Evolutionary conservation across 441 rosid genomes (phyloP), one percentile per base, ranked within the genome.

Genomic region (Breynia disticha): DNA sequence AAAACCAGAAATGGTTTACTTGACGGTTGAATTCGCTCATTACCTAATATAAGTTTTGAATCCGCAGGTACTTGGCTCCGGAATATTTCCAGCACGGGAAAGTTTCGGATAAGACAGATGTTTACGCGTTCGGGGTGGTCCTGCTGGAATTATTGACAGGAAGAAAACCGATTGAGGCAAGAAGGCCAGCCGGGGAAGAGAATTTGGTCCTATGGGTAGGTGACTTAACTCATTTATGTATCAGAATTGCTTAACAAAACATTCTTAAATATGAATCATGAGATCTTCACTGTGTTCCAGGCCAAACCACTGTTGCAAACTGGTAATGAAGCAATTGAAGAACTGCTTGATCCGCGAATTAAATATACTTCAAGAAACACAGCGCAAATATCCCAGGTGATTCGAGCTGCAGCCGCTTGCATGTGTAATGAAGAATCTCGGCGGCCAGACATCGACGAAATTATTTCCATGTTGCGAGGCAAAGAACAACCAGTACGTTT

Each of bases 21-120:
- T 38, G 19, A 0, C 49, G 46, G 64, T 61, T 68, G 8, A 11
- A 19, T 19, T 51, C 21, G 46, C 7, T 54, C 44, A 49, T 48
- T 48, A 16, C 38, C 19, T 55, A 35, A 57, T 61, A 35, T 47
- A 14, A 32, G 37, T 19, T 55, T 50, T 35, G 28, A 56, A 66
- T 60, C 19, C 67, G 62, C 75, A 93, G 97, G 38, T 88, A 93
- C 69, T 73, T 93, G 64, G 97, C 97, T 63, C 98, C 98, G 9
- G 97, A 91, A 76, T 91, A 91, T 65, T 91, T 91, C 63, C 97
- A 88, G 71, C 98, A 91, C 47, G 98, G 98, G 17, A 88, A 93
- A 62, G 83, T 93, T 65, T 93, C 97, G 0, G 83, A 86, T 60
- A 93, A 84, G 77, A 93, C 97, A 0, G 97, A 93, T 71, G 95